Evolutionary conservation across 2,329 filamentous ascomycete genomes (phyloP).

Genomic region (Hypoxylon rubiginosum): DNA sequence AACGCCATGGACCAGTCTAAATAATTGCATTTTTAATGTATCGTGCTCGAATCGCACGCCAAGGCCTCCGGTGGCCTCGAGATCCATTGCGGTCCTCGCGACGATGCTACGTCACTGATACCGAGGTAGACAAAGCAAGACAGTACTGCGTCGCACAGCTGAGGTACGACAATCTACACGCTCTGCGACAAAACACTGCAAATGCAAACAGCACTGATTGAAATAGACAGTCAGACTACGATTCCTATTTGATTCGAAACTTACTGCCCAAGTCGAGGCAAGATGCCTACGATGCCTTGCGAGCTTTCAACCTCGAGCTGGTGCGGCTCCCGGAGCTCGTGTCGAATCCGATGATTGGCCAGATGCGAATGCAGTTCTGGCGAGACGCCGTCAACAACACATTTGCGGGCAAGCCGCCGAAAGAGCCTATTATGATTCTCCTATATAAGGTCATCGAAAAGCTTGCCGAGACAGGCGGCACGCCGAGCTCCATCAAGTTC

Average conservation of each 20-base stretch:
- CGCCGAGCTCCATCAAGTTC: constrained; percentile 71
- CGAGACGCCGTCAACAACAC: constrained; percentile 84
- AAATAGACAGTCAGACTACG: constrained; percentile 84
- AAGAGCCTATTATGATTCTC: constrained; percentile 90
- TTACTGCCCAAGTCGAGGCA: constrained; percentile 82
- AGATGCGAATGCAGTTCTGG: constrained; percentile 96
- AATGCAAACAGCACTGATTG: constrained; percentile 34
- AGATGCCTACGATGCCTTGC: constrained; percentile 89
- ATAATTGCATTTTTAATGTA: constrained; percentile 43
- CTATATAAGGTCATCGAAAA: constrained; percentile 79
- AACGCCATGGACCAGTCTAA: constrained; percentile 21
- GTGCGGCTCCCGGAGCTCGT: constrained; percentile 91
- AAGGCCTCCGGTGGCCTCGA: constrained; percentile 44
- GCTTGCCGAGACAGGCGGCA: constrained; percentile 61
- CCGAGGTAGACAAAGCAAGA: constrained; percentile 66
- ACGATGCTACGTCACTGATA: constrained; percentile 62
- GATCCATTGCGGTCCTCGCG: constrained; percentile 31
- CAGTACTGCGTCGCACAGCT: constrained; percentile 68
- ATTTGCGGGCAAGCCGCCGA: constrained; percentile 82
- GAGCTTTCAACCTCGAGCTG: constrained; percentile 92
- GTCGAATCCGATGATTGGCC: constrained; percentile 86
- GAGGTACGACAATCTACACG: constrained; percentile 54
- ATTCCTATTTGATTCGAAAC: constrained; percentile 86
- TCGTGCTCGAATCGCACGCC: constrained; percentile 42
- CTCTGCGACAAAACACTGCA: neutral